Percentiles rank a stretch among this genome's conserved stretches.
Conservation (phyloP, 257 asterid genomes). For the Gardenia jasminoides region DNA sequence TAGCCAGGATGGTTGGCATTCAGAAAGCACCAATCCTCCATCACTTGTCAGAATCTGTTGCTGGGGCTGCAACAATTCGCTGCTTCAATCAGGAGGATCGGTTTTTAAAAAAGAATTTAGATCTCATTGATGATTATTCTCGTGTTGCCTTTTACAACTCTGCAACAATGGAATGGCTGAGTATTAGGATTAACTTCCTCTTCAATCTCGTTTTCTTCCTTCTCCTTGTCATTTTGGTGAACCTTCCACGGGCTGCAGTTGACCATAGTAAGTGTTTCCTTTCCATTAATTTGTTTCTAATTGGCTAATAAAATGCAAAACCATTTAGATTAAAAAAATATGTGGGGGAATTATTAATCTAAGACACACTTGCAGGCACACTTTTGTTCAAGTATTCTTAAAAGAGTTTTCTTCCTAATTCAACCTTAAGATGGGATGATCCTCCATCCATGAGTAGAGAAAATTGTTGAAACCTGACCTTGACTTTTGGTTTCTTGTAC, state of each 20-base stretch:
- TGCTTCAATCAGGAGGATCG: conserved; percentile 70
- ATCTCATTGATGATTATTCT: conserved; percentile 64
- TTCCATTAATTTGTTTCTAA: not conserved
- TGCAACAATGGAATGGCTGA: conserved; percentile 88
- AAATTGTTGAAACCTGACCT: not conserved
- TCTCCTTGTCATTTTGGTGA: conserved; percentile 67
- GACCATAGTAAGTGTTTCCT: conserved; percentile 63
- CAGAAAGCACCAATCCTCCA: conserved; percentile 80
- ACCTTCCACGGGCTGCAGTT: conserved; percentile 64
- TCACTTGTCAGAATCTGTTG: conserved; percentile 73
- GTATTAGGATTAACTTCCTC: conserved; percentile 74
- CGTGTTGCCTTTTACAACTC: conserved; percentile 68
- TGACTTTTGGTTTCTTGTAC: not conserved
- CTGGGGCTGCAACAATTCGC: conserved; percentile 66
- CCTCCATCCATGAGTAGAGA: not conserved
- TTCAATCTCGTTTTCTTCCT: conserved; percentile 81
- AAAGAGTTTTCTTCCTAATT: not conserved
- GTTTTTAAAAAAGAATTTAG: conserved; percentile 42
- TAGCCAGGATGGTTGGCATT: conserved; percentile 76
- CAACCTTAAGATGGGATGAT: not conserved
- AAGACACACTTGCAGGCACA: not conserved
- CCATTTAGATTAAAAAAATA: not conserved
- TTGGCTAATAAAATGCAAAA: not conserved
- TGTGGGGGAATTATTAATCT: not conserved
- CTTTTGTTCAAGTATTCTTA: not conserved